Conservation (phyloP, 306 rosid species). For the Vigna unguiculata region DNA sequence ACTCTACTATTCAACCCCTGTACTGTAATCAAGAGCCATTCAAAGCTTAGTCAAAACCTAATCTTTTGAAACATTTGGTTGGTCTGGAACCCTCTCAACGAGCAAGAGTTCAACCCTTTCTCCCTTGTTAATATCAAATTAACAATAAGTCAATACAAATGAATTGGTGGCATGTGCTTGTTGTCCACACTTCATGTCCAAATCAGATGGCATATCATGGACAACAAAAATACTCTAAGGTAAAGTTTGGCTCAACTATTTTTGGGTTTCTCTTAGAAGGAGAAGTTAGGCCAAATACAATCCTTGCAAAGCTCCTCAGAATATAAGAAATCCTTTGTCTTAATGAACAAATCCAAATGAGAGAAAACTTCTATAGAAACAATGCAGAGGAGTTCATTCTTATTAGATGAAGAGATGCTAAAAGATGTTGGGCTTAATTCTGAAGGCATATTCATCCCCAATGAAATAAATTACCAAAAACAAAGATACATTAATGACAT, state of each 20-base stretch:
- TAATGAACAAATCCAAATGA: neutral
- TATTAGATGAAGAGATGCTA: neutral
- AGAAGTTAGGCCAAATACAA: neutral
- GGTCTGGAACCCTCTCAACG: neutral
- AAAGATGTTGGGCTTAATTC: neutral
- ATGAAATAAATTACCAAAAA: conserved; percentile 13
- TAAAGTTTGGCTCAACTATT: neutral
- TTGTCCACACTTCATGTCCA: neutral
- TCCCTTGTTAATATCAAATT: neutral
- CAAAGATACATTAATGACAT: neutral
- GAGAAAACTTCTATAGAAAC: neutral
- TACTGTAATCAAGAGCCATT: neutral
- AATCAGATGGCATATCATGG: neutral
- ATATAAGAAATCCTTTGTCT: neutral
- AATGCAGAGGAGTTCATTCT: neutral
- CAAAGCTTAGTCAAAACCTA: neutral
- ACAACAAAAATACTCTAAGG: neutral
- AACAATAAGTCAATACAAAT: neutral
- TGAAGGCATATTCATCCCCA: neutral
- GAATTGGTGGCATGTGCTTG: neutral
- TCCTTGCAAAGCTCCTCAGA: neutral
- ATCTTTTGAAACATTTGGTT: neutral
- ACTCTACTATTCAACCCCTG: neutral
- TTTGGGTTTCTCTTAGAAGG: neutral
- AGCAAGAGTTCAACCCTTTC: neutral